These are phyloP conservation scores for Scenedesmus sp. DNA, from an alignment of 163 green algal species.

Conservation along the genomic window DNA sequence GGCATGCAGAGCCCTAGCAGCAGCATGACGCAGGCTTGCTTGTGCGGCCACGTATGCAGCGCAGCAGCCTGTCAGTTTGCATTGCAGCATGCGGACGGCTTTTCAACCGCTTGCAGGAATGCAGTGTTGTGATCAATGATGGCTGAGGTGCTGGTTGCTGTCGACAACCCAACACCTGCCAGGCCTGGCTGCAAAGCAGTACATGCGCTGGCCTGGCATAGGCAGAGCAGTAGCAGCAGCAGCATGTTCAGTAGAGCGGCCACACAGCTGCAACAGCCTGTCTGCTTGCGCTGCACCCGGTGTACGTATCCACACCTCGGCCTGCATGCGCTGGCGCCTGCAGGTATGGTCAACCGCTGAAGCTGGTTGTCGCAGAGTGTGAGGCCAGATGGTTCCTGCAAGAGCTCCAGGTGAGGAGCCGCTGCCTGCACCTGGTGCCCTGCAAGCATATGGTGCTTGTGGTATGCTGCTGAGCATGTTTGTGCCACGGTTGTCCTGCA, in stretches of 20 bases:
- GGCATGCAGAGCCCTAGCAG: neutral
- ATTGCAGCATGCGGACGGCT: too few species aligned
- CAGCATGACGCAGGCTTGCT: neutral
- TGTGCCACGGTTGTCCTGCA: too few species aligned
- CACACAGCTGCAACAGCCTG: too few species aligned
- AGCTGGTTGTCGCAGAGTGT: slow-evolving; percentile 40
- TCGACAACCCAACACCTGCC: too few species aligned
- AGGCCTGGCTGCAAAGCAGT: too few species aligned
- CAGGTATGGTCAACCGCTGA: slow-evolving; percentile 33
- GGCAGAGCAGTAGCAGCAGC: too few species aligned
- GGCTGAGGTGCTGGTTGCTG: too few species aligned
- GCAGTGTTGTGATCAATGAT: too few species aligned
- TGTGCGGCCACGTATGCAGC: neutral
- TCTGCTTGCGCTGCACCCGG: too few species aligned
- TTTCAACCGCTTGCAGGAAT: neutral
- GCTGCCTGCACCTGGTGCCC: neutral
- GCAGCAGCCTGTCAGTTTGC: neutral
- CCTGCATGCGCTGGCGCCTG: neutral
- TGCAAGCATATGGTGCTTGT: neutral
- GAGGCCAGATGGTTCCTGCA: slow-evolving; percentile 59
- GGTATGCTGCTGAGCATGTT: too few species aligned
- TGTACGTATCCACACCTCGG: neutral
- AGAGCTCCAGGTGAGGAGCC: slow-evolving; percentile 50
- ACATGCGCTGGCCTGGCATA: too few species aligned
- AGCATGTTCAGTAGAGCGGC: too few species aligned